Evolutionary conservation across 768 basidiomycete species (phyloP), one percentile per base, ranked within the genome.

Genomic region (Suillus clintonianus): DNA sequence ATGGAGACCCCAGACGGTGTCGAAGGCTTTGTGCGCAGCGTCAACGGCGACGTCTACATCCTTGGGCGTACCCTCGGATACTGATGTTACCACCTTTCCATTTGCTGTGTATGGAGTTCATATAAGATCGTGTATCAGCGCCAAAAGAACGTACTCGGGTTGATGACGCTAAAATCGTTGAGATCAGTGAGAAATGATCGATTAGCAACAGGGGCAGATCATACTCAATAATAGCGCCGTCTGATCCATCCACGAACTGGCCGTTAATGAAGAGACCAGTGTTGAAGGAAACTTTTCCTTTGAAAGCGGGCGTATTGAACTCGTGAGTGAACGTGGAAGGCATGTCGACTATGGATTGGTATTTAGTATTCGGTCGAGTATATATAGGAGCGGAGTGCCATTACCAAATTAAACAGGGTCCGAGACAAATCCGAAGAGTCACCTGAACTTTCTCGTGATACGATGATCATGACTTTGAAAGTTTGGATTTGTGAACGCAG

Each of bases 1-100:
- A 62, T 88, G 86, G 64, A 87, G 75, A 39, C 91, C 91, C 91
- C 94, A 94, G 43, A 75, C 72, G 7, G 84, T 86, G 19, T 90
- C 85, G 74, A 69, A 82, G 1, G 87, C 85, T 70, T 82, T 84
- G 63, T 85, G 82, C 0, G 91, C 91, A 45, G 83, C 88, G 5
- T 80, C 76, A 62, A 94, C 93, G 0, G 94, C 94, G 54, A 74
- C 69, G 73, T 96, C 90, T 65, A 97, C 86, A 71, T 96, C 94
- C 65, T 86, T 82, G 10, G 81, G 62, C 2, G 86, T 85, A 34
- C 82, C 93, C 71, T 85, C 86, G 0, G 85, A 75, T 64, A 93
- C 76, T 47, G 79, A 63, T 1, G 86, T 85, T 71, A 88, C 81
- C 56, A 84, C 66, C 70, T 90, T 82, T 48, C 91, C 93, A 22